phyloP scores from a whole-genome alignment of 2,329 filamentous ascomycete genomes.

The Zarea fungicola region DNA sequence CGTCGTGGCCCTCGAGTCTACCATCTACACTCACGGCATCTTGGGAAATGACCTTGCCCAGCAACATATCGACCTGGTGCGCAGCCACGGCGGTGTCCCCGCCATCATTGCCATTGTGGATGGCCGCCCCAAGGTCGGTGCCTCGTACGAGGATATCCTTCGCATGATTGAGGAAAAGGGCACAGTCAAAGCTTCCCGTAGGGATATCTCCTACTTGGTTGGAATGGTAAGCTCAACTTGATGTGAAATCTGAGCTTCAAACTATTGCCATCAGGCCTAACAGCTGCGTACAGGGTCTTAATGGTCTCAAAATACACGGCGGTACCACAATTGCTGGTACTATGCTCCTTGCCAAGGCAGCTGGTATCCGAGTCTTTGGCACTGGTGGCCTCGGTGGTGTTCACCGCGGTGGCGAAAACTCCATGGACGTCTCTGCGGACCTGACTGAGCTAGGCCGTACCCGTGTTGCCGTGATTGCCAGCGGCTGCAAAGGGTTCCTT shows the following conservation, averaged over 20 bases:
- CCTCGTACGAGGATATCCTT: slow-evolving; percentile 66
- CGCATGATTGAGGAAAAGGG: slow-evolving; percentile 63
- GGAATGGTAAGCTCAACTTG: slow-evolving; percentile 57
- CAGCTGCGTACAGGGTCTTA: slow-evolving; percentile 58
- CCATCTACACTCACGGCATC: slow-evolving; percentile 93
- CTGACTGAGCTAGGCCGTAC: slow-evolving; percentile 89
- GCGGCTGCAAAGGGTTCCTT: slow-evolving; percentile 92
- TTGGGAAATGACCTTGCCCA: slow-evolving; percentile 67
- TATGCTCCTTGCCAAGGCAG: slow-evolving; percentile 80
- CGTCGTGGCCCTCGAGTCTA: slow-evolving; percentile 88
- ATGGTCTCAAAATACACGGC: slow-evolving; percentile 68
- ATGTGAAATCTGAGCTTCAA: too few relatives aligned
- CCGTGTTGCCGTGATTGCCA: slow-evolving; percentile 79
- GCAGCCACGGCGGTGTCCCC: slow-evolving; percentile 74
- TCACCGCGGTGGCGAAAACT: slow-evolving; percentile 78
- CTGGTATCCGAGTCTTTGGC: slow-evolving; percentile 87
- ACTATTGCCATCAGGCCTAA: too few relatives aligned
- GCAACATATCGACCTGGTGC: slow-evolving; percentile 80
- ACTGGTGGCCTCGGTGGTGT: slow-evolving; percentile 94
- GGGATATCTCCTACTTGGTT: slow-evolving; percentile 77
- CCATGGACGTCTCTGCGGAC: slow-evolving; percentile 93
- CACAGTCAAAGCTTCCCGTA: slow-evolving; percentile 77
- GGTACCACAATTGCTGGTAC: slow-evolving; percentile 93
- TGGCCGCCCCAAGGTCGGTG: slow-evolving; percentile 75
- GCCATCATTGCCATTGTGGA: slow-evolving; percentile 87